These are phyloP conservation scores for Penicillium olsonii DNA, from an alignment of 2,329 filamentous ascomycete species.

Conservation along the genomic window DNA sequence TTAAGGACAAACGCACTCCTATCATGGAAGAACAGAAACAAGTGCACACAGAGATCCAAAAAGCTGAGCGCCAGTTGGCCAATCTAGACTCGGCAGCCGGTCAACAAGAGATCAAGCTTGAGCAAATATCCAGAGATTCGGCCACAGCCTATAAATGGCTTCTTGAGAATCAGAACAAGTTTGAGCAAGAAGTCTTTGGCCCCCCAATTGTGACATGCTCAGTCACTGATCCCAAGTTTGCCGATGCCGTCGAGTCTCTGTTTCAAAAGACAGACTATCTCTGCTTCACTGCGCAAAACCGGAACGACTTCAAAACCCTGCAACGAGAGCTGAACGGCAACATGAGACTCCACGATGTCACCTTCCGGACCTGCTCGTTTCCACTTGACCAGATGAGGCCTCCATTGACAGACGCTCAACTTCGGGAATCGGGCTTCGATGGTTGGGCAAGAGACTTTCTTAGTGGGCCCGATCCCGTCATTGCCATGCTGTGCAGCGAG, in stretches of 20 bases:
- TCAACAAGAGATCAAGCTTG: conserved; percentile 69
- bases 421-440: conserved; percentile 67
- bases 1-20: conserved; percentile 40
- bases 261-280: conserved; percentile 57
- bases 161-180: conserved; percentile 65
- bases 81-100: conserved; percentile 73
- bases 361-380: conserved; percentile 64
- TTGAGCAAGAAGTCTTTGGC: conserved; percentile 76
- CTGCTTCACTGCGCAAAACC: conserved; percentile 73
- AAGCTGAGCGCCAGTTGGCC: conserved; percentile 53
- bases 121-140: conserved; percentile 62
- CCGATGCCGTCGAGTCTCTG: conserved; percentile 60
- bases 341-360: conserved; percentile 69
- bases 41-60: conserved; percentile 39
- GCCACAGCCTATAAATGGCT: conserved; percentile 80
- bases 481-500: conserved; percentile 84
- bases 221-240: conserved; percentile 70
- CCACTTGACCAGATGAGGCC: conserved; percentile 58
- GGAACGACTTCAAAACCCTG: conserved; percentile 72
- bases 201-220: conserved; percentile 80
- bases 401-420: conserved; percentile 58
- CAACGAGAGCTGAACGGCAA: conserved; percentile 64
- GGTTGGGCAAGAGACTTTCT: conserved; percentile 78
- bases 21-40: conserved; percentile 38
- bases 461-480: conserved; percentile 75